A percentile compares a stretch with the other conserved stretches of the same genome.
Conservation (phyloP, 1,284 basidiomycete species). For the Irpex lacteus region DNA sequence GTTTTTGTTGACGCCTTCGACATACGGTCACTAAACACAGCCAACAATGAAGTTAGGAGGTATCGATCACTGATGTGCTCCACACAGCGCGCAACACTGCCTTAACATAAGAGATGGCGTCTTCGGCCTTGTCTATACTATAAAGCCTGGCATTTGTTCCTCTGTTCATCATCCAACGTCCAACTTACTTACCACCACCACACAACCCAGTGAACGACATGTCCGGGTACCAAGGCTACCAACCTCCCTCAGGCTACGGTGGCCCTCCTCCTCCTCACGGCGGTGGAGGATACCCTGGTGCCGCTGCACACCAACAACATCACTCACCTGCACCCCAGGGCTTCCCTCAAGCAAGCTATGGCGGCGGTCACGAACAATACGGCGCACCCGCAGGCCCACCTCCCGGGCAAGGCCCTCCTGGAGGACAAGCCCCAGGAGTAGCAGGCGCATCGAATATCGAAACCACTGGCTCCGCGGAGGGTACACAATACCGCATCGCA, state of each 20-base stretch:
- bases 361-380: not conserved
- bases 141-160: not conserved
- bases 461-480: slow-evolving; percentile 27
- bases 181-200: not conserved
- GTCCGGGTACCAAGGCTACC: not conserved
- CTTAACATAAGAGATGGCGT: not conserved
- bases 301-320: not conserved
- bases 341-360: not conserved
- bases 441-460: slow-evolving; percentile 13
- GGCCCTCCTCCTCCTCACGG: not conserved
- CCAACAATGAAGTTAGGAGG: not conserved
- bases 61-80: not conserved
- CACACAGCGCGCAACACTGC: not conserved
- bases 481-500: slow-evolving; percentile 28
- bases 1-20: not conserved
- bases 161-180: not conserved
- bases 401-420: not conserved
- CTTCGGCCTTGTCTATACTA: not conserved
- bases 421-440: not conserved
- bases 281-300: not conserved
- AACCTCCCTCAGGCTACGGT: not conserved
- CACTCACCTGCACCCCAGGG: not conserved
- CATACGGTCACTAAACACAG: not conserved
- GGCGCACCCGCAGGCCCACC: not conserved
- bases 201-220: not conserved